Evolutionary conservation across 2,329 filamentous ascomycete genomes (phyloP), one percentile per base, ranked within the genome.

Genomic region (Phialocephala subalpina): DNA sequence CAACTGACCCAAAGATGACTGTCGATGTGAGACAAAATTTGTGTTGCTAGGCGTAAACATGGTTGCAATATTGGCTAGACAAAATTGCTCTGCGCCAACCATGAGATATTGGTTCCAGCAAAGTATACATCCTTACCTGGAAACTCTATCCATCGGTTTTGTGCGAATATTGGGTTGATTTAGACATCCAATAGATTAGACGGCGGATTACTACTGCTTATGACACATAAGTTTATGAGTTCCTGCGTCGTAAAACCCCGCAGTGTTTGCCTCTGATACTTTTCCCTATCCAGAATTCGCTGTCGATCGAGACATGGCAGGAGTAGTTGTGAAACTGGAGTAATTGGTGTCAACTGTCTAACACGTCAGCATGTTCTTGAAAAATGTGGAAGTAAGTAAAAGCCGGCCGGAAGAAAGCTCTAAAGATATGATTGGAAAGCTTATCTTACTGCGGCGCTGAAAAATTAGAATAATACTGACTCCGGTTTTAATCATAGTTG

Each of bases 1-100:
- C 3, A 36, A 38, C 55, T 38, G 16, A 57, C 55, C 55, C 55
- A 57, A 22, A 33, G 55, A 22, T 36, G 55, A 11, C 14, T 22
- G 22, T 38, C 3, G n/a, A 57, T 2, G 3, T 38, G 3, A 22
- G 9, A 22, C 20, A 57, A 22, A 4, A 57, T 57, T 11, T 38
- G 14, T 16, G 29, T 57, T 35, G 55, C 55, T 18, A 57, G 4
- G 16, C 35, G 55, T 57, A 57, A 25, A 20, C 29, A 36, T 4
- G 55, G 55, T 22, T 25, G 16, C 8, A 57, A 12, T 3, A 11
- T 16, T 20, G 29, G 22, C 55, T 33, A 57, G 7, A 36, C 29
- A 1, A 36, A 3, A 38, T 57, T 27, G 36, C 36, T 57, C n/a
- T 38, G n/a, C 9, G 55, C 55, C 8, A 33, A 38, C 55, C 55